Base-by-base conservation (phyloP, 768 basidiomycete genomes). In the Leucogyrophana mollusca region DNA sequence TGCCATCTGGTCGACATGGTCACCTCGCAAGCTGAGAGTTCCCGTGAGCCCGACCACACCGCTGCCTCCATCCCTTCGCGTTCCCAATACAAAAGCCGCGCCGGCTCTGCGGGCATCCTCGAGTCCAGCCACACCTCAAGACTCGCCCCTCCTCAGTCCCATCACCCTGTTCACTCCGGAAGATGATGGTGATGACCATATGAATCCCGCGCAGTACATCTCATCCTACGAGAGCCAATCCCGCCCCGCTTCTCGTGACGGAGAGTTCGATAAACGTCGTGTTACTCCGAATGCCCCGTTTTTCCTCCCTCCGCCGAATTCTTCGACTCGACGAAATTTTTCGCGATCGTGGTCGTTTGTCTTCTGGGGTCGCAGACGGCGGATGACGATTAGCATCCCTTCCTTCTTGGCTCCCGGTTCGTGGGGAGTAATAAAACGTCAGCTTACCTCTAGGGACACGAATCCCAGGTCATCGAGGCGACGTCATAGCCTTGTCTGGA, bases 181-280 rank as follows among this genome's bases (percentile, higher is more conserved):
- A 9, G 76, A 79, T 30, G 77, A 80, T 17, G 74, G 76, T 2
- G 78, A 79, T 21, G 69, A 72, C 21, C 41, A 68, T 14, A 66
- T 80, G 64, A 75, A 72, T 49, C 75, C 79, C 9, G 57, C 71
- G 9, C 79, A 78, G 36, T 82, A 82, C 53, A 67, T 60, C 11
- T 54, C 61, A 14, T 69, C 69, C 37, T 68, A 70, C 27, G 73
- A 76, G 18, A 46, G 50, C 24, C 66, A 65, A 35, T 57, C 68
- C 39, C 59, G 61, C 38, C 67, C 69, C 25, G 62, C 65, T 34
- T 69, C 67, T 60, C 23, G 22, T 35, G 45, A 13, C 25, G 16
- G 30, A 33, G 16, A 11, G 14, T 23, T 21, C 13, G 46, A 21
- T 21, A 24, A 14, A 24, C 47, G 25, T 41, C 37, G 46, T 34